Conservation (phyloP, 441 rosid genomes). For the Viola pubescens region DNA sequence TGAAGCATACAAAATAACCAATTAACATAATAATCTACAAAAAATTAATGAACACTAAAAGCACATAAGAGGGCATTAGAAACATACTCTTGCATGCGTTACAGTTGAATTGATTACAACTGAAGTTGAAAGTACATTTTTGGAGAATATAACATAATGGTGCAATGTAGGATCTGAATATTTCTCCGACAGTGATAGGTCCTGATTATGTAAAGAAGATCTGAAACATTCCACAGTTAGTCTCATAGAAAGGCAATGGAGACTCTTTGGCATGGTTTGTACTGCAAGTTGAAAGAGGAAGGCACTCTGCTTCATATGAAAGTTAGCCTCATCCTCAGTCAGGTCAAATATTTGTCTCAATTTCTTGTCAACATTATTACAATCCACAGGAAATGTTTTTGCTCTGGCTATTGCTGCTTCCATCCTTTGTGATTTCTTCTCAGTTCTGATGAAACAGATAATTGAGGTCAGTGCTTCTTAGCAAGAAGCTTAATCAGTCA, state of each 20-base stretch:
- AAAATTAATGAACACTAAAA: constrained; percentile 15
- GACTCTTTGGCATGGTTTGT: constrained; percentile 92
- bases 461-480: constrained; percentile 3
- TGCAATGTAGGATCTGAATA: constrained; percentile 56
- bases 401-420: constrained; percentile 66
- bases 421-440: constrained; percentile 49
- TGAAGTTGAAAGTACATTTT: constrained; percentile 72
- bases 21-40: constrained; percentile 20
- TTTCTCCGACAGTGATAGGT: constrained; percentile 38
- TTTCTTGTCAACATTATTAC: constrained; percentile 87
- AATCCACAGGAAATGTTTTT: constrained; percentile 59
- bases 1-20: constrained; percentile 37
- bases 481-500: not conserved
- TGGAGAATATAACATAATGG: constrained; percentile 73
- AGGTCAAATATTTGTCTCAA: constrained; percentile 80
- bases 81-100: constrained; percentile 52
- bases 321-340: constrained; percentile 86
- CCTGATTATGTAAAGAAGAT: constrained; percentile 39
- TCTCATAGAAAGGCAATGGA: constrained; percentile 87
- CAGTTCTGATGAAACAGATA: constrained; percentile 45
- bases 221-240: constrained; percentile 80
- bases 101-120: constrained; percentile 90
- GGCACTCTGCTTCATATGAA: constrained; percentile 95
- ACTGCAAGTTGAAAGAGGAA: constrained; percentile 84
- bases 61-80: constrained; percentile 10